Percentiles rank a stretch among this genome's conserved stretches.
These are phyloP conservation scores for Rhododendron vialii DNA, from an alignment of 148 eudicot genomes.

Conservation along the genomic window DNA sequence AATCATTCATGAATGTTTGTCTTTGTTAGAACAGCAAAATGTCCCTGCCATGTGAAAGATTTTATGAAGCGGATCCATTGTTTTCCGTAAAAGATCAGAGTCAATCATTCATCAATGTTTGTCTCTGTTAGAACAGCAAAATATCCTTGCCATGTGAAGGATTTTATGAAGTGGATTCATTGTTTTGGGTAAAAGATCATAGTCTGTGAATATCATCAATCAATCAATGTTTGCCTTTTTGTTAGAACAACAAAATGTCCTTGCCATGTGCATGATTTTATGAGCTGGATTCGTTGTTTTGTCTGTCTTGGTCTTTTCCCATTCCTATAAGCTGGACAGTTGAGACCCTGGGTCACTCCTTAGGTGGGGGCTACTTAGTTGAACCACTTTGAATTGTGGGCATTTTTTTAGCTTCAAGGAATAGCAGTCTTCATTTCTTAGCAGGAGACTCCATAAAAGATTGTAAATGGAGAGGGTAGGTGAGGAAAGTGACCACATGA, in stretches of 20 bases:
- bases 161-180: neutral
- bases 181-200: neutral
- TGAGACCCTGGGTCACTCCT: neutral
- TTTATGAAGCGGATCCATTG: neutral
- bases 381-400: constrained; percentile 2
- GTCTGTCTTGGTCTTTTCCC: neutral
- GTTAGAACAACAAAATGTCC: neutral
- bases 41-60: neutral
- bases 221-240: too few relatives aligned
- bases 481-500: constrained; percentile 5
- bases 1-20: too few relatives aligned
- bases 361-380: neutral
- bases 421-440: neutral
- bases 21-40: neutral
- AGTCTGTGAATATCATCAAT: too few relatives aligned
- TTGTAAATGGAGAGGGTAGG: constrained; percentile 13
- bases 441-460: neutral
- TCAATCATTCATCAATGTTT: too few relatives aligned
- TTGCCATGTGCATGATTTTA: neutral
- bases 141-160: neutral
- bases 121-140: neutral
- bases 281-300: neutral
- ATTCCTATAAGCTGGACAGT: neutral
- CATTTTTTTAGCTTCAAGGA: neutral
- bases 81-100: neutral